phyloP scores from a whole-genome alignment of 2,329 filamentous ascomycete genomes.

The Claviceps arundinis region DNA sequence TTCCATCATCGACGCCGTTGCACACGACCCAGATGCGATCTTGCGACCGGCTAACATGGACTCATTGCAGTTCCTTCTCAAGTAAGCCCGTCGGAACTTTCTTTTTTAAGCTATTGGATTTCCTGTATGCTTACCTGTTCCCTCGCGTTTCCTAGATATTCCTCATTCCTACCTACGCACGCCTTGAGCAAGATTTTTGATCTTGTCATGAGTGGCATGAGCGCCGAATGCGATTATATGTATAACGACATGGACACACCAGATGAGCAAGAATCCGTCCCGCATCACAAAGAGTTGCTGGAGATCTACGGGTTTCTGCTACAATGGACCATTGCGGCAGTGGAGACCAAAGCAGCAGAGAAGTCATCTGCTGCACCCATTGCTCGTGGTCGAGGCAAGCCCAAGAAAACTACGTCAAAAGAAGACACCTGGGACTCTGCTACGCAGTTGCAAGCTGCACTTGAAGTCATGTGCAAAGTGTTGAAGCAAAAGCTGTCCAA shows the following conservation, averaged over 20 bases:
- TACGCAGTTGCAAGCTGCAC: slow-evolving; percentile 69
- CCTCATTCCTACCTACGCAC: slow-evolving; percentile 63
- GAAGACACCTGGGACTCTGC: slow-evolving; percentile 82
- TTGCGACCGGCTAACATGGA: slow-evolving; percentile 70
- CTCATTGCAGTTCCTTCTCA: slow-evolving; percentile 88
- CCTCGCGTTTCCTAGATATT: slow-evolving; percentile 52
- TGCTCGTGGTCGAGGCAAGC: slow-evolving; percentile 60
- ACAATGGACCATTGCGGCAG: slow-evolving; percentile 90
- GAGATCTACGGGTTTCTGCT: slow-evolving; percentile 91
- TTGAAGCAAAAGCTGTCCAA: slow-evolving; percentile 82
- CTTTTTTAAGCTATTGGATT: background rate
- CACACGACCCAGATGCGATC: slow-evolving; percentile 82
- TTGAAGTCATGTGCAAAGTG: slow-evolving; percentile 93
- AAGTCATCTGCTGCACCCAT: slow-evolving; percentile 59
- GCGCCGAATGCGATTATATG: slow-evolving; percentile 72
- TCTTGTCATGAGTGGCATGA: slow-evolving; percentile 72
- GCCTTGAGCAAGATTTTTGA: slow-evolving; percentile 88
- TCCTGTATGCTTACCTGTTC: slow-evolving; percentile 18
- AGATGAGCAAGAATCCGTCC: slow-evolving; percentile 78
- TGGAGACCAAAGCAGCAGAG: slow-evolving; percentile 86
- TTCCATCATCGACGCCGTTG: slow-evolving; percentile 81
- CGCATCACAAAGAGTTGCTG: slow-evolving; percentile 79
- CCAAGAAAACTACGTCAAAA: slow-evolving; percentile 66
- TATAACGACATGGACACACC: slow-evolving; percentile 71
- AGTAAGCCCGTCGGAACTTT: slow-evolving; percentile 47